Evolutionary conservation across 441 rosid species (phyloP), one percentile per base, ranked within the genome.

Genomic region (Adansonia rubrostipa): DNA sequence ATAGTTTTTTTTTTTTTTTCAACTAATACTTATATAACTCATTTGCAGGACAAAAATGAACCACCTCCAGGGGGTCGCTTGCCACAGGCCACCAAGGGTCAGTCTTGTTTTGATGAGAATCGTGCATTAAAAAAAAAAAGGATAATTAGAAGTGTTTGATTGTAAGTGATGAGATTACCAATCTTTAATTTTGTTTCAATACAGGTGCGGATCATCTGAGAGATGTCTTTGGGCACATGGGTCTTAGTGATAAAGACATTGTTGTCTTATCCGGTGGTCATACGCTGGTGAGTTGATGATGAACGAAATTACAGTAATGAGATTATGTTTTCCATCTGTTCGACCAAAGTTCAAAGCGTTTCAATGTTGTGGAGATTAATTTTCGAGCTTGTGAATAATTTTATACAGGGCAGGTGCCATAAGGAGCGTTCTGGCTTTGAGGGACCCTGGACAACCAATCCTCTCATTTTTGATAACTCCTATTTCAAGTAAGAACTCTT

Each of bases 51-150:
- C 86, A 93, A 92, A 78, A 69, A 44, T 63, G 87, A 88, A 54
- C 88, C 92, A 75, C 92, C 95, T 7, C 91, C 91, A 6, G 93
- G 91, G 77, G 97, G 94, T 67, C 91, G 97, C 66, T 83, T 90
- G 42, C 97, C 97, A 28, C 80, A 90, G 61, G 95, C 95, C 48
- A 84, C 88, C 17, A 84, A 89, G 85, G 97, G 97, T 92, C 13
- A 77, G 78, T 67, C 28, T 22, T 47, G 9, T 74, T 58, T 44
- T n/a, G 7, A 13, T 13, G 3, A 13, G 19, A 54, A 17, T 58
- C 65, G 17, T 73, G 44, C 24, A 20, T 48, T 28, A 58, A 58
- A 20, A 58, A 58, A 22, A 20, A 65, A 65, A 65, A 0, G 1
- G 28, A 66, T 4, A 17, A 10, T 0, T 44, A 67, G 1, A 67